phyloP scores from a whole-genome alignment of 768 basidiomycete genomes.

The Trametes meyenii region DNA sequence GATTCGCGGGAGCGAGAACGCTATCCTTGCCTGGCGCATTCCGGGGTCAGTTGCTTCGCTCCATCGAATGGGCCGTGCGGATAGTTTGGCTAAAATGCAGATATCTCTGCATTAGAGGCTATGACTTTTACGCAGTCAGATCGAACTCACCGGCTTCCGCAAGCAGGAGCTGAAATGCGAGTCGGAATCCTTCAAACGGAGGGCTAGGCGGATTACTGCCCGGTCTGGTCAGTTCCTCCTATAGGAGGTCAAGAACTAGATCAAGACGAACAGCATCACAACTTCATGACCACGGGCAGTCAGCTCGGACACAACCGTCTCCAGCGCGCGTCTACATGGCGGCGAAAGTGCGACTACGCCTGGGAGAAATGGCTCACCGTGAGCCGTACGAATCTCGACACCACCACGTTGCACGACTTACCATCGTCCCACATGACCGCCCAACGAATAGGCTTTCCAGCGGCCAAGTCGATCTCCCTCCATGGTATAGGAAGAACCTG shows the following conservation, averaged over 20 bases:
- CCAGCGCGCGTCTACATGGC: constrained; percentile 44
- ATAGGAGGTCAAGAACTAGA: no score
- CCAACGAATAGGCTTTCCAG: constrained; percentile 39
- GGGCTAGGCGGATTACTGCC: constrained; percentile 35
- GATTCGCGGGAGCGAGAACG: constrained; percentile 30
- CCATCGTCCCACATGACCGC: constrained; percentile 50
- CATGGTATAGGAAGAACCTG: constrained; percentile 49
- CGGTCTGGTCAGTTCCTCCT: neutral
- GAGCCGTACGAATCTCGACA: neutral
- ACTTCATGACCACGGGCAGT: constrained; percentile 42
- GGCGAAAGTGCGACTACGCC: constrained; percentile 42
- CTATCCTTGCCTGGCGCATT: constrained; percentile 23
- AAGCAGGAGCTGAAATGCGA: constrained; percentile 29
- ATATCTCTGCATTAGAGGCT: neutral
- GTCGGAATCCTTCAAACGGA: constrained; percentile 28
- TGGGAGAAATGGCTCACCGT: neutral
- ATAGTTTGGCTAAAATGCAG: constrained; percentile 22
- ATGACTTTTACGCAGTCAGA: no score
- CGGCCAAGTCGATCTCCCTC: constrained; percentile 37
- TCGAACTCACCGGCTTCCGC: constrained; percentile 31
- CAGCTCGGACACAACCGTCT: constrained; percentile 38
- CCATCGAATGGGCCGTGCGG: constrained; percentile 26
- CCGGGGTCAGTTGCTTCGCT: constrained; percentile 32
- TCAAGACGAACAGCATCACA: constrained; percentile 37
- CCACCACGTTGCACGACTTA: neutral